Evolutionary conservation across 352 stramenopile species (phyloP).

Genomic region (Phytophthora vignae): DNA sequence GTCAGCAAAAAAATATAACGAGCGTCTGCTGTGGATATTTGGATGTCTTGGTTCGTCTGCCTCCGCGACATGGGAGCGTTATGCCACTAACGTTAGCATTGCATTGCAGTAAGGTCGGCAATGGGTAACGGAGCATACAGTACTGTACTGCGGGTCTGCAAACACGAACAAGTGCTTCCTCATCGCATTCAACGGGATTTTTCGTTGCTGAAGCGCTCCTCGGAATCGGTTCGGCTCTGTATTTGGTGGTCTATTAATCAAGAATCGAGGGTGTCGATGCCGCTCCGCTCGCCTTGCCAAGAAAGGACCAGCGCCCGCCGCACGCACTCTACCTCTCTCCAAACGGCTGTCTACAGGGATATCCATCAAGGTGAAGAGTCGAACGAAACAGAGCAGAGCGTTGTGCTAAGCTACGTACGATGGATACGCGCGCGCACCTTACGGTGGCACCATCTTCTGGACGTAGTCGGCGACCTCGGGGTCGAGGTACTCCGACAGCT

Average conservation of each 20-base stretch:
- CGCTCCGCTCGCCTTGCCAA: neutral
- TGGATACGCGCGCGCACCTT: conserved; percentile 4
- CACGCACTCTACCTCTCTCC: conserved; percentile 15
- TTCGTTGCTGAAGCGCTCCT: neutral
- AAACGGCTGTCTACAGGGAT: conserved; percentile 28
- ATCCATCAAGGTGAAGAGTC: conserved; percentile 28
- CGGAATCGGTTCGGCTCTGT: conserved; percentile 30
- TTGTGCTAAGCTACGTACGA: conserved; percentile 18
- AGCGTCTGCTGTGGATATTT: conserved; percentile 21
- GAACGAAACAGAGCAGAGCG: conserved; percentile 29
- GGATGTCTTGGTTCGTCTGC: conserved; percentile 15
- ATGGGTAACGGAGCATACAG: conserved; percentile 11
- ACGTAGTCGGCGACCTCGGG: conserved; percentile 73
- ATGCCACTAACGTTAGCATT: conserved; percentile 17
- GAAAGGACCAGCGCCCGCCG: conserved; percentile 2
- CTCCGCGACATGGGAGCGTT: conserved; percentile 26
- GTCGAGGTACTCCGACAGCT: conserved; percentile 83
- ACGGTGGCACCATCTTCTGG: conserved; percentile 83
- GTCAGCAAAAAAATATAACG: conserved; percentile 40
- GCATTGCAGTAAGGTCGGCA: conserved; percentile 10
- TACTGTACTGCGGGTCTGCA: conserved; percentile 17
- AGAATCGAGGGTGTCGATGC: conserved; percentile 14
- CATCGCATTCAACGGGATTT: conserved; percentile 1
- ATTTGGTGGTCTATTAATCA: conserved; percentile 35
- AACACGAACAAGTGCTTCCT: conserved; percentile 7